A percentile compares a stretch with the other conserved stretches of the same genome.
Evolutionary conservation across 106 monocot species (phyloP).

Genomic region (Amphibolis antarctica): DNA sequence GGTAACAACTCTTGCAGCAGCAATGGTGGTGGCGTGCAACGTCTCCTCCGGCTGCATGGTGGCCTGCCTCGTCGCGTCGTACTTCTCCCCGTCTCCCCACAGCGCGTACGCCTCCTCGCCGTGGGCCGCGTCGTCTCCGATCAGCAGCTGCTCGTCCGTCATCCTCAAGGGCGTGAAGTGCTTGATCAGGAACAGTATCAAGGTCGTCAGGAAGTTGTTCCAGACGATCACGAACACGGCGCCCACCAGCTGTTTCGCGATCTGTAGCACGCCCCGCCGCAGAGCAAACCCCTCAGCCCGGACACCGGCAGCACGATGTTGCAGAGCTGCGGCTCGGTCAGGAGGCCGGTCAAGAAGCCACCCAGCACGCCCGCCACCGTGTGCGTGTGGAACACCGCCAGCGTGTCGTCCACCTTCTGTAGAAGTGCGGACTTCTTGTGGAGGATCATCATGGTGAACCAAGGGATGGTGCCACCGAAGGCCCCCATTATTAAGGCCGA

Average conservation of each 20-base stretch:
- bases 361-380: constrained; percentile 2
- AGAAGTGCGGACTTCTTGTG: background rate
- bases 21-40: background rate
- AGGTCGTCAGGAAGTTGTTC: background rate
- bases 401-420: constrained; percentile 6
- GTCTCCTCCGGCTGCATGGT: background rate
- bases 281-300: background rate
- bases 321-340: background rate
- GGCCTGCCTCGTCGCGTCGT: background rate
- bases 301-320: background rate
- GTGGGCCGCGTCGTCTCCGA: constrained; percentile 5
- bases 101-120: constrained; percentile 6
- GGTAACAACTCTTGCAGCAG: constrained; percentile 7
- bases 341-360: background rate
- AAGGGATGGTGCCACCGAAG: background rate
- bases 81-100: constrained; percentile 2
- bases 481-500: constrained; percentile 5
- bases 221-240: background rate
- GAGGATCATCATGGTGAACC: background rate
- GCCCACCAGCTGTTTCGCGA: background rate
- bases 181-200: background rate
- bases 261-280: background rate
- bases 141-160: constrained; percentile 1
- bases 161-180: background rate
- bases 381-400: constrained; percentile 7